A percentile compares a stretch with the other conserved stretches of the same genome.
Evolutionary conservation across 352 stramenopile genomes (phyloP).

Genomic region (Phytophthora syringae): DNA sequence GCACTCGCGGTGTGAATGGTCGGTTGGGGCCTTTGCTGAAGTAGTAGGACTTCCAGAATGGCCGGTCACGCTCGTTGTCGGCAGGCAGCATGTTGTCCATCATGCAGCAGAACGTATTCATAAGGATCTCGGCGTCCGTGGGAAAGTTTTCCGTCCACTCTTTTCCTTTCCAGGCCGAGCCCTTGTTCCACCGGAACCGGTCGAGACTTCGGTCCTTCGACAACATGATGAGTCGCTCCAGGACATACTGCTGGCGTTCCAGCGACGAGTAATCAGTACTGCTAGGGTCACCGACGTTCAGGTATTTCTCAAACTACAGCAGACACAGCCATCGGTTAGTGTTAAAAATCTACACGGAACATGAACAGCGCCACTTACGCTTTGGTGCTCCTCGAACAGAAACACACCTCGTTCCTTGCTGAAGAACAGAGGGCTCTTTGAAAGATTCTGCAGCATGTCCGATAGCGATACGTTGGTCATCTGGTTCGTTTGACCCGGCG

Average conservation of each 20-base stretch:
- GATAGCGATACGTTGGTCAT: slow-evolving; percentile 85
- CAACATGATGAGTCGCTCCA: slow-evolving; percentile 87
- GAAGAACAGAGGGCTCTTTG: slow-evolving; percentile 74
- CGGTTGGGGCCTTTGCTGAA: slow-evolving; percentile 72
- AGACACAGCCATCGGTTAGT: slow-evolving; percentile 15
- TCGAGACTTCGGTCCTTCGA: slow-evolving; percentile 88
- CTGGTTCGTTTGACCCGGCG: slow-evolving; percentile 71
- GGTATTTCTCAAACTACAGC: slow-evolving; percentile 86
- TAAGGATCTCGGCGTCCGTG: slow-evolving; percentile 84
- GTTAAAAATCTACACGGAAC: not conserved
- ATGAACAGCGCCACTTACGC: slow-evolving; percentile 44
- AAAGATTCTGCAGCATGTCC: slow-evolving; percentile 74
- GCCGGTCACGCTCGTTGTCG: slow-evolving; percentile 76
- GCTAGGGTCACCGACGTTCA: slow-evolving; percentile 81
- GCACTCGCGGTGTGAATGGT: slow-evolving; percentile 75
- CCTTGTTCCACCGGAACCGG: slow-evolving; percentile 86
- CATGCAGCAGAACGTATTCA: slow-evolving; percentile 90
- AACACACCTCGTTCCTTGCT: slow-evolving; percentile 79
- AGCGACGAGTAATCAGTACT: slow-evolving; percentile 76
- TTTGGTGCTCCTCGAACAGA: slow-evolving; percentile 84
- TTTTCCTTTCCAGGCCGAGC: slow-evolving; percentile 85
- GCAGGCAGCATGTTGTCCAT: slow-evolving; percentile 88
- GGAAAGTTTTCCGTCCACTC: slow-evolving; percentile 82
- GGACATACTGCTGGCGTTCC: slow-evolving; percentile 84
- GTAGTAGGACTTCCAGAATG: slow-evolving; percentile 88